These are phyloP conservation scores for Alternaria viburni DNA, from an alignment of 2,329 filamentous ascomycete species.

Conservation along the genomic window DNA sequence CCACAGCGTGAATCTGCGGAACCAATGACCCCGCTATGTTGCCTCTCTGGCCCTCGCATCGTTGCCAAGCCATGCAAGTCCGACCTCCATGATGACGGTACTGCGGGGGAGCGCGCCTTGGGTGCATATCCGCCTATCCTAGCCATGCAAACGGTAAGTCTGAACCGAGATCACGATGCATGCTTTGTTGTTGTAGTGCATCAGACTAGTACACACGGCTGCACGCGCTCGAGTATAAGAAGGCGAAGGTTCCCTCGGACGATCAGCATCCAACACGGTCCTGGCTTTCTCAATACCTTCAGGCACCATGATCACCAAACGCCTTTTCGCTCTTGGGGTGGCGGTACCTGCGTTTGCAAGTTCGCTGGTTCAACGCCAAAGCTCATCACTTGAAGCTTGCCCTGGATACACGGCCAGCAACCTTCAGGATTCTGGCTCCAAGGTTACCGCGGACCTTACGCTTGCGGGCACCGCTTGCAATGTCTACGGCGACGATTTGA, in stretches of 20 bases:
- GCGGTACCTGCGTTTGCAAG: conserved; percentile 26
- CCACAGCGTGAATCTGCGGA: conserved; percentile 1
- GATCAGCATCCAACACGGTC: conserved; percentile 4
- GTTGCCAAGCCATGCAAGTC: conserved; percentile 22
- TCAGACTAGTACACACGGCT: neutral
- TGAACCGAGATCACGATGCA: conserved; percentile 5
- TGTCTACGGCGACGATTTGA: conserved; percentile 64
- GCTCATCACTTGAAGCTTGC: conserved; percentile 52
- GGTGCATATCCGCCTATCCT: conserved; percentile 11
- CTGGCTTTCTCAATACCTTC: conserved; percentile 6
- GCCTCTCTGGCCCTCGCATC: conserved; percentile 11
- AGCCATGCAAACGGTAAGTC: conserved; percentile 10
- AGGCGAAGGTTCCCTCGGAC: neutral
- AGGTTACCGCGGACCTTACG: conserved; percentile 70
- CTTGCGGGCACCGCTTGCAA: conserved; percentile 72
- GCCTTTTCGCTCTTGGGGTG: conserved; percentile 29
- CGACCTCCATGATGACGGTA: conserved; percentile 16
- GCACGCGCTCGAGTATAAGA: conserved; percentile 17
- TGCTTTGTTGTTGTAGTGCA: neutral
- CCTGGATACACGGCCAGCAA: conserved; percentile 72
- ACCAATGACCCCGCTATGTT: conserved; percentile 16
- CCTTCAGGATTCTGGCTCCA: conserved; percentile 58
- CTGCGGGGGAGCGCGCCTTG: conserved; percentile 32
- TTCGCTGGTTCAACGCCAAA: conserved; percentile 25
- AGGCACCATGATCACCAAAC: conserved; percentile 32